These are phyloP conservation scores for Cyanidium caldarium DNA, from an alignment of 23 red algal genomes.

Conservation along the genomic window DNA sequence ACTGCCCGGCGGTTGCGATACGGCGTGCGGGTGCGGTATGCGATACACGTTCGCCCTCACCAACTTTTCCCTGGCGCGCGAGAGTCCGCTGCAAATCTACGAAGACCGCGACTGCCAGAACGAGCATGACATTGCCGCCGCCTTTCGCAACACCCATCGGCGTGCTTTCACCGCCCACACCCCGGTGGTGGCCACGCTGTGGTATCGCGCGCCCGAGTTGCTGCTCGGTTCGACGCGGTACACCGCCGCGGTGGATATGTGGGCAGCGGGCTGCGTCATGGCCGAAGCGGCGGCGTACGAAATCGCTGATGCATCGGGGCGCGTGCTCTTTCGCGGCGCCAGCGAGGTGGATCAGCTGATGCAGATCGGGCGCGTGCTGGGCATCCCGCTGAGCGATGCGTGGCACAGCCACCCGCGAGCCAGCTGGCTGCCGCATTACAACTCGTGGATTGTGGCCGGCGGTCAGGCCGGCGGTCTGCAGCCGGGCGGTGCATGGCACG, in stretches of 20 bases:
- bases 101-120: not conserved
- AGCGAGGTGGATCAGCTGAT: not conserved
- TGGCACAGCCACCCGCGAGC: not conserved
- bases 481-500: not conserved
- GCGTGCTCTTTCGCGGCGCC: not conserved
- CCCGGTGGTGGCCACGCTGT: slow-evolving; percentile 16
- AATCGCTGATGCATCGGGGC: not conserved
- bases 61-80: slow-evolving; percentile 5
- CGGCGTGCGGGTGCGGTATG: not conserved
- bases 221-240: slow-evolving; percentile 12
- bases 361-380: not conserved
- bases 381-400: not conserved
- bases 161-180: not conserved
- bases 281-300: not conserved
- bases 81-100: not conserved
- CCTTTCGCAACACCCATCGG: not conserved
- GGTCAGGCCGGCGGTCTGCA: not conserved
- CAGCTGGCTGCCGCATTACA: not conserved
- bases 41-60: not conserved
- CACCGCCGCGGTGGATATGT: slow-evolving; percentile 8
- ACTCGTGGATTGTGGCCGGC: not conserved
- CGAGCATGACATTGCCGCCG: not conserved
- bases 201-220: slow-evolving; percentile 34
- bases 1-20: not conserved
- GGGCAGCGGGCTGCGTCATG: slow-evolving; percentile 20